Percentiles rank a stretch among this genome's conserved stretches.
Conservation (phyloP, 2,329 filamentous ascomycete genomes). For the Plenodomus lindquistii region DNA sequence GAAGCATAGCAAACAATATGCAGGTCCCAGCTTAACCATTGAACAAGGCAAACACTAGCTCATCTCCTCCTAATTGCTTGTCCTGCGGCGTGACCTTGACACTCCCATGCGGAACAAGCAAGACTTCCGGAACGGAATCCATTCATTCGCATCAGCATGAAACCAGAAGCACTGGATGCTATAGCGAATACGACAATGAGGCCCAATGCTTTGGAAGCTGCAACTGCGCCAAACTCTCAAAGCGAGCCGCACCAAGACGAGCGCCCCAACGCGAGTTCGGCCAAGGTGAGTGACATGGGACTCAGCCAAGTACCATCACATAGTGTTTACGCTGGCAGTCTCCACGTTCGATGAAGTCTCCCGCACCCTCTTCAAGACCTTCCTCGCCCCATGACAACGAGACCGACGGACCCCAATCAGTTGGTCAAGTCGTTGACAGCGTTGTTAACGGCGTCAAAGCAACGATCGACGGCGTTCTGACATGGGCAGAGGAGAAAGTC, state of each 20-base stretch:
- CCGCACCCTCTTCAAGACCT: neutral
- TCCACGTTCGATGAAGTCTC: neutral
- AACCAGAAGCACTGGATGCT: slow-evolving; percentile 21
- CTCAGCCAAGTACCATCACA: neutral
- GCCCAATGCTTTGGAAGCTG: neutral
- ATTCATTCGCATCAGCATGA: slow-evolving; percentile 21
- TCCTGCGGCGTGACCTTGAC: neutral
- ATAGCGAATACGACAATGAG: neutral
- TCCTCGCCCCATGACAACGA: slow-evolving; percentile 8
- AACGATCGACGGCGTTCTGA: slow-evolving; percentile 22
- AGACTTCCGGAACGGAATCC: slow-evolving; percentile 4
- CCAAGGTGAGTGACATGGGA: neutral
- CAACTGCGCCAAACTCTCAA: neutral
- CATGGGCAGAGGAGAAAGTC: slow-evolving; percentile 34
- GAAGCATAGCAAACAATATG: neutral
- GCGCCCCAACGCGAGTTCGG: no score
- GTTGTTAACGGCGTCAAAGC: slow-evolving; percentile 23
- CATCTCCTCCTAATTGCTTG: neutral
- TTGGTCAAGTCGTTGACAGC: slow-evolving; percentile 19
- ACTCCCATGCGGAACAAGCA: neutral
- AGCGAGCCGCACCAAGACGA: neutral
- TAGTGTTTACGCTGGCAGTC: neutral
- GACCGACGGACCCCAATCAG: slow-evolving; percentile 12
- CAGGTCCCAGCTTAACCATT: neutral
- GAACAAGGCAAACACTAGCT: neutral